phyloP scores from a whole-genome alignment of 148 eudicot species.

The Rhododendron williamsianum region DNA sequence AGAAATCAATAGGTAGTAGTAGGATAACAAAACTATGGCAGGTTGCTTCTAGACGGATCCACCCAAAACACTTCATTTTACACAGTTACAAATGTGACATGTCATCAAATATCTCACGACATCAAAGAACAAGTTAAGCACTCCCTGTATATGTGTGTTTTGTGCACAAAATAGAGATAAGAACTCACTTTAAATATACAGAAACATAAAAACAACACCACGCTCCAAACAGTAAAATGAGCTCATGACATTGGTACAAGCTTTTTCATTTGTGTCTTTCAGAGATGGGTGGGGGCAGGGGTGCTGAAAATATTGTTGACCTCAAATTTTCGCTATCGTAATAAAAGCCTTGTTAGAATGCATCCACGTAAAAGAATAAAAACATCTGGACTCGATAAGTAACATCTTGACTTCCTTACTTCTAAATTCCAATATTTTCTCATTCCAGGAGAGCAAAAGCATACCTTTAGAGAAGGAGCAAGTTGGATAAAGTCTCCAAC shows the following conservation, averaged over 20 bases:
- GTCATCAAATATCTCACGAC: too few relatives aligned
- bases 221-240: too few relatives aligned
- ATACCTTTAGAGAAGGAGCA: slow-evolving; percentile 41
- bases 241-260: not conserved
- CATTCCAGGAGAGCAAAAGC: not conserved
- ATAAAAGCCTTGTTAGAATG: not conserved
- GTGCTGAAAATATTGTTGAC: not conserved
- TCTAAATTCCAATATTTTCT: not conserved
- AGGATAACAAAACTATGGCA: not conserved
- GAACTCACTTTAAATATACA: too few relatives aligned
- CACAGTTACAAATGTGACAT: too few relatives aligned
- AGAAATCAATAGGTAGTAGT: not conserved
- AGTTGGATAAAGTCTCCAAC: slow-evolving; percentile 50
- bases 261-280: not conserved
- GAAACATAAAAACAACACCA: too few relatives aligned
- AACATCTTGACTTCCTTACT: too few relatives aligned
- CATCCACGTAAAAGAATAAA: not conserved
- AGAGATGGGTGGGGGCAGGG: not conserved
- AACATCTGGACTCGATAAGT: too few relatives aligned
- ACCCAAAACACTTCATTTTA: too few relatives aligned
- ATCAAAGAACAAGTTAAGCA: too few relatives aligned
- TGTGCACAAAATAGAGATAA: too few relatives aligned
- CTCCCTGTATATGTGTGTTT: too few relatives aligned
- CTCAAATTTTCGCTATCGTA: not conserved
- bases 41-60: not conserved